Evolutionary conservation across 306 rosid genomes (phyloP).

Genomic region (Pterocarpus macrocarpus): DNA sequence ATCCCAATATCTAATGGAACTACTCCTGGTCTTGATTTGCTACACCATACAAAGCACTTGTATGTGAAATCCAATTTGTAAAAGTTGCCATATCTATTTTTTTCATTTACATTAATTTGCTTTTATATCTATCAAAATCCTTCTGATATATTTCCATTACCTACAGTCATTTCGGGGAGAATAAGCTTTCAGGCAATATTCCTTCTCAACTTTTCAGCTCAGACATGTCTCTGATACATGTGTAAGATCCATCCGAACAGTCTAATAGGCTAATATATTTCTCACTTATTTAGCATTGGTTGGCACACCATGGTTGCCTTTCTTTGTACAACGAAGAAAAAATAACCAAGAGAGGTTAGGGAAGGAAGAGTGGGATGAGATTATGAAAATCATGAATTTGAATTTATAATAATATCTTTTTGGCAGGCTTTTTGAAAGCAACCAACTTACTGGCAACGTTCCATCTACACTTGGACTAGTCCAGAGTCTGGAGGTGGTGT

Average conservation of each 20-base stretch:
- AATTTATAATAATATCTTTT: constrained; percentile 7
- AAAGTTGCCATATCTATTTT: constrained; percentile 3
- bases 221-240: constrained; percentile 63
- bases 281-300: constrained; percentile 1
- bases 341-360: not conserved
- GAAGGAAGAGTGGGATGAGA: not conserved
- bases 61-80: constrained; percentile 46
- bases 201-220: constrained; percentile 67
- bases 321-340: not conserved
- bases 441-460: constrained; percentile 61
- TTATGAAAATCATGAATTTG: constrained; percentile 20
- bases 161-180: constrained; percentile 73
- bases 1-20: constrained; percentile 59
- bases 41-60: constrained; percentile 55
- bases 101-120: not conserved
- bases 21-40: constrained; percentile 63
- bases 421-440: constrained; percentile 72
- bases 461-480: constrained; percentile 72
- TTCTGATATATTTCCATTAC: constrained; percentile 39
- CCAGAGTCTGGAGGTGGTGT: constrained; percentile 62
- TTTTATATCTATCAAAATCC: not conserved
- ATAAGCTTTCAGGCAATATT: constrained; percentile 63
- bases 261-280: constrained; percentile 13
- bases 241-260: constrained; percentile 56
- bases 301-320: not conserved